Base-by-base conservation (phyloP, 257 asterid species). In the Solanum virginianum region DNA sequence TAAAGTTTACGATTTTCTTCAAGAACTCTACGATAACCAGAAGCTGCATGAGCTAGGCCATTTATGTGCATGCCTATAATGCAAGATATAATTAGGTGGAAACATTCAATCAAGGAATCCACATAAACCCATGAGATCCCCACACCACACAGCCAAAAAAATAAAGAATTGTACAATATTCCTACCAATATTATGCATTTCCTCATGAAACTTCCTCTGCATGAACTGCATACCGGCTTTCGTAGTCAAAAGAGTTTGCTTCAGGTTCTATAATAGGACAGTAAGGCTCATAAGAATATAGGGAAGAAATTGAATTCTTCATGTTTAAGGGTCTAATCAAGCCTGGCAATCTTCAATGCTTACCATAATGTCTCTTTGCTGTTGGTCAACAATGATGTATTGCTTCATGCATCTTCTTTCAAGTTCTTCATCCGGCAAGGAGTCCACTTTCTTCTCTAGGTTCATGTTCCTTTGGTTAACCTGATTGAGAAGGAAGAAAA, bases 41-140 rank as follows among this genome's bases (percentile, higher is more conserved):
- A 95, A 85, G 99, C 99, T 79, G 99, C 99, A 86, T 93, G 94
- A 87, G 98, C 95, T 87, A 97, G 89, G 85, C 99, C 98, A 88
- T 92, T 90, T 84, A 97, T 84, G 88, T 95, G 98, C 87, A 86
- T 82, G 65, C 98, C 99, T 97, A 77, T 56, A 82, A 86, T 81
- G 60, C 65, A 70, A 68, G 80, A 86, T 83, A 85, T 75, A 70
- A 49, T 68, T 74, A 59, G 65, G 55, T 32, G 32, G 49, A 60
- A 82, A 74, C 29, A 51, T 16, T 51, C 66, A 51, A 71, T 79
- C 49, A 68, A 66, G 26, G 80, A 51, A 83, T 83, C 32, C 53
- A 17, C 65, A 77, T 54, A 29, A 79, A 79, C 43, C 47, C 16
- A 74, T 12, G 56, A n/a, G 72, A 75, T 47, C 57, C 55, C 60